Evolutionary conservation across 164 flowering plant species (phyloP), one percentile per base, ranked within the genome.

Genomic region (Liriodendron chinense): DNA sequence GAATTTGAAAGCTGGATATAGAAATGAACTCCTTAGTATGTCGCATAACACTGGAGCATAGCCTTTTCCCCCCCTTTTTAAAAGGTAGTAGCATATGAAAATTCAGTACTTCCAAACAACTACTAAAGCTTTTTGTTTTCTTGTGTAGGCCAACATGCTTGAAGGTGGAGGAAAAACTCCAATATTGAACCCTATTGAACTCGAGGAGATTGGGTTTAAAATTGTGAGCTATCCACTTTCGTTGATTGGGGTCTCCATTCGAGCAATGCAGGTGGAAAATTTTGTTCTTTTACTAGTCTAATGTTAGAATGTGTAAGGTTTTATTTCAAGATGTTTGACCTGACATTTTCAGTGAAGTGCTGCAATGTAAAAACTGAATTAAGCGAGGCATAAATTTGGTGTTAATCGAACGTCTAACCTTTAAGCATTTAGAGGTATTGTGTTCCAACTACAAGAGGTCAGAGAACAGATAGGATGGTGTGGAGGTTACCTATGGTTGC

Each of bases 161-260:
- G 98, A 96, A 92, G 98, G 98, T 80, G 99, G 98, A 16, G 99
- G 99, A 0, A 93, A 90, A 84, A 90, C 98, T 71, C 99, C 99
- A 68, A 92, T 96, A 69, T 84, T 93, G 59, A 87, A 69, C 77
- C 99, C 96, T 53, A 80, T 81, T 71, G 99, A 96, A 79, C 93
- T 96, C 72, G 96, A 89, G 72, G 96, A 89, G 50, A 48, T 90
- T 80, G 99, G 97, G 34, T 93, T 86, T 80, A 96, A 91, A 83
- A 75, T 96, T 72, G 96, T 91, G 14, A 89, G 87, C 71, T 93
- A 96, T 81, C 99, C 99, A 23, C 86, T 96, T 72, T 96, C 99
- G 75, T 82, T 96, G 85, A 81, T 93, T 78, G 99, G 96, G 70
- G 98, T 91, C 70, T 96, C 98, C 57, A 88, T 96, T 56, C 89